phyloP scores from a whole-genome alignment of 148 eudicot genomes.

The Nepenthes mirabilis region DNA sequence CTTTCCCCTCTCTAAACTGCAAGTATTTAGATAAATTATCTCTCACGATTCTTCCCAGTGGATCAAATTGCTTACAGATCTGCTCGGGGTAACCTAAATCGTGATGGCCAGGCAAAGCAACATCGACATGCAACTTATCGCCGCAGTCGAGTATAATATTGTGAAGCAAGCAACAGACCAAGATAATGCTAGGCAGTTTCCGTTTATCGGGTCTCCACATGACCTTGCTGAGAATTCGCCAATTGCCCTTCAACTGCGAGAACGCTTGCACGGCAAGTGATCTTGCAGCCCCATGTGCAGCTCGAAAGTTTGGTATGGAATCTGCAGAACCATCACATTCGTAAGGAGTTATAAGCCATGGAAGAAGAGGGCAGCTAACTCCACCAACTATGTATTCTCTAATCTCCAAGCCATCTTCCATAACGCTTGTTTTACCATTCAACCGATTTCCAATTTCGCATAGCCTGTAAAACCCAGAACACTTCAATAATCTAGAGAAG shows the following conservation, averaged over 20 bases:
- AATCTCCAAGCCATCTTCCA: slow-evolving; percentile 29
- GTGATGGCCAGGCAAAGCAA: slow-evolving; percentile 50
- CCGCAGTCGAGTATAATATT: slow-evolving; percentile 75
- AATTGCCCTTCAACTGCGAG: slow-evolving; percentile 62
- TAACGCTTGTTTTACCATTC: slow-evolving; percentile 25
- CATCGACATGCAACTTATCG: slow-evolving; percentile 44
- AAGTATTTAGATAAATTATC: slow-evolving; percentile 44
- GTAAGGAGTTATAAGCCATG: slow-evolving; percentile 79
- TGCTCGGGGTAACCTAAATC: slow-evolving; percentile 51
- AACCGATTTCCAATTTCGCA: slow-evolving; percentile 66
- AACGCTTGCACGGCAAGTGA: slow-evolving; percentile 60
- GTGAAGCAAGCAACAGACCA: slow-evolving; percentile 92
- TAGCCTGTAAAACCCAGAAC: slow-evolving; percentile 63
- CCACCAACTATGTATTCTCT: slow-evolving; percentile 77
- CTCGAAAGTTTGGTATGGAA: slow-evolving; percentile 21
- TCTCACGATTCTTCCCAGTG: slow-evolving; percentile 45
- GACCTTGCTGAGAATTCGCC: slow-evolving; percentile 92
- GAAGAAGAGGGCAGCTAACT: slow-evolving; percentile 67
- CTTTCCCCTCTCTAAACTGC: slow-evolving; percentile 25
- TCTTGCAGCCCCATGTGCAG: slow-evolving; percentile 53
- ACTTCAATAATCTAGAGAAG: slow-evolving; percentile 48
- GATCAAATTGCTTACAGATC: slow-evolving; percentile 40
- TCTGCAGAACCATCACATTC: slow-evolving; percentile 15
- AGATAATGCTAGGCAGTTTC: slow-evolving; percentile 82
- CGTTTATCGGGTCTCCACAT: slow-evolving; percentile 98